These are phyloP conservation scores for Coriolopsis trogii DNA, from an alignment of 1,284 basidiomycete genomes.

Conservation along the genomic window DNA sequence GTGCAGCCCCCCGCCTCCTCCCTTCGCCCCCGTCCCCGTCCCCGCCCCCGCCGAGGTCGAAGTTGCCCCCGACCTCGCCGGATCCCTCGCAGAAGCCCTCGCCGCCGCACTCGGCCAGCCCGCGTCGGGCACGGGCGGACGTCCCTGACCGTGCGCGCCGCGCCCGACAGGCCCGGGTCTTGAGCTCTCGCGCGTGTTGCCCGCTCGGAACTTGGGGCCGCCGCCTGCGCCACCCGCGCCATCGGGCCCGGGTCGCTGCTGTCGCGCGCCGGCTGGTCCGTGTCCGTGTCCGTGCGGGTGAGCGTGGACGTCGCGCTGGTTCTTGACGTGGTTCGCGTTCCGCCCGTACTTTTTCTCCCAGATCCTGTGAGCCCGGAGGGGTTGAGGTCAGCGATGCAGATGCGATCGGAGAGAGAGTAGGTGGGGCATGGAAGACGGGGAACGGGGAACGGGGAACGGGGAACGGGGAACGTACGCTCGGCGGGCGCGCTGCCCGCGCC, in stretches of 20 bases:
- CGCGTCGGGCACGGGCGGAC: too few species aligned
- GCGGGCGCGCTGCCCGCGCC: constrained; percentile 89
- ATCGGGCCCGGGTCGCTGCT: background rate
- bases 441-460: constrained; percentile 1
- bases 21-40: constrained; percentile 21
- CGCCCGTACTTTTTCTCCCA: constrained; percentile 97
- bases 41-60: too few species aligned
- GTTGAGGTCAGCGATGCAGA: background rate
- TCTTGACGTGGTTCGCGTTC: constrained; percentile 89
- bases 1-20: constrained; percentile 62
- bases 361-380: constrained; percentile 57
- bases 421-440: constrained; percentile 6
- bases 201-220: too few species aligned
- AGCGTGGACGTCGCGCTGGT: constrained; percentile 41
- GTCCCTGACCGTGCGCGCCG: too few species aligned
- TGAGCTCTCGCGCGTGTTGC: too few species aligned
- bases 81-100: background rate
- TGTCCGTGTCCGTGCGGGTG: background rate
- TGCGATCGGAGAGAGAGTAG: background rate
- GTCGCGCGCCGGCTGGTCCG: constrained; percentile 15
- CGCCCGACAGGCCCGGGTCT: too few species aligned
- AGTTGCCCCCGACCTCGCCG: background rate
- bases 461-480: constrained; percentile 73
- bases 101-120: too few species aligned
- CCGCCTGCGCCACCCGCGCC: background rate